phyloP scores from a whole-genome alignment of 352 stramenopile genomes.

The Pythium insidiosum region DNA sequence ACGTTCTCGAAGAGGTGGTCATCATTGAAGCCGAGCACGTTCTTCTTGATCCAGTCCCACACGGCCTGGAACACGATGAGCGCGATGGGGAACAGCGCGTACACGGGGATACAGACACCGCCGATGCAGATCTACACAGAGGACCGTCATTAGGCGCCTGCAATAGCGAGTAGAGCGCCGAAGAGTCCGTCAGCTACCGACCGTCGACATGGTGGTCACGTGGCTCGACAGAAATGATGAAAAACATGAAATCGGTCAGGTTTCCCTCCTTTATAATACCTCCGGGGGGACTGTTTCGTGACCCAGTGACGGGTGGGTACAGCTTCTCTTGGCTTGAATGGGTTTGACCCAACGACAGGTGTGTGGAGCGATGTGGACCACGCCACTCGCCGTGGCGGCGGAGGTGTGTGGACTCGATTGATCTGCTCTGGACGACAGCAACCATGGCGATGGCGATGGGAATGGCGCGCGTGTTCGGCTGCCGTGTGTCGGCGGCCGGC shows the following conservation, averaged over 20 bases:
- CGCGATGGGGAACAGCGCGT: constrained; percentile 62
- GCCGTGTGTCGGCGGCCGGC: constrained; percentile 17
- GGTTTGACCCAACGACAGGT: too few species aligned
- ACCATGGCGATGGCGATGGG: constrained; percentile 71
- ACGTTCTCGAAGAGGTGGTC: constrained; percentile 25
- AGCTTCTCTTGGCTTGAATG: too few species aligned
- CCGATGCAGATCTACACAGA: constrained; percentile 69
- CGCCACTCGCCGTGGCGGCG: not conserved
- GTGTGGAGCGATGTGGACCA: too few species aligned
- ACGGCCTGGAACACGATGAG: constrained; percentile 58
- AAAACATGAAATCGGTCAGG: too few species aligned
- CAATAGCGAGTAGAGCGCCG: too few species aligned
- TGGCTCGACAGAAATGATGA: too few species aligned
- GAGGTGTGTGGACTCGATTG: not conserved
- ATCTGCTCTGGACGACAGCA: too few species aligned
- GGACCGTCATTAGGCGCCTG: too few species aligned
- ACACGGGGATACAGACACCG: constrained; percentile 69
- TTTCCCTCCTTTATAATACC: too few species aligned
- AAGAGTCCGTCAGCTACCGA: too few species aligned
- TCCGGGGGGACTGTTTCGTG: too few species aligned
- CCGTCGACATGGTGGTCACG: constrained; percentile 24
- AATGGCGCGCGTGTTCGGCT: constrained; percentile 56
- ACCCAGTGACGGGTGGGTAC: too few species aligned
- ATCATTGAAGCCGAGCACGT: constrained; percentile 48
- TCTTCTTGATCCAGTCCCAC: constrained; percentile 68